Evolutionary conservation across 169 alveolate species (phyloP), one percentile per base, ranked within the genome.

Genomic region (Babesia ovata): DNA sequence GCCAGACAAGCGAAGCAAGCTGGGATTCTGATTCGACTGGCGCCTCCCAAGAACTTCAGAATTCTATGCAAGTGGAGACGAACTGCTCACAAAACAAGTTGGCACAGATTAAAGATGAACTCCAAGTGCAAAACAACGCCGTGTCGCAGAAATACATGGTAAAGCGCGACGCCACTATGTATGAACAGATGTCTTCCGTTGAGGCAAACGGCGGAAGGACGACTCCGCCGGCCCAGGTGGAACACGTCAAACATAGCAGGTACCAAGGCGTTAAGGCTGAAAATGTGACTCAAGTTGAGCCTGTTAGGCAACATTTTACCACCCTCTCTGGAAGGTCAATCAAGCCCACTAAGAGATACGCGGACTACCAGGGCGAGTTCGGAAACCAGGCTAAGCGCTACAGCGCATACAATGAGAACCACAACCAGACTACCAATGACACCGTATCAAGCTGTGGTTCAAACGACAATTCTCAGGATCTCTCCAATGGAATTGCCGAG

Each of bases 281-380:
- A 1, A 24, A 14, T 22, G 56, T 26, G n/a, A 11, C 29, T 8
- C 33, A 12, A n/a, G 58, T 29, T 21, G 58, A 26, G 7, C 56
- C 29, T n/a, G 13, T 22, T 2, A 67, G 36, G 22, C 76, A 33
- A 11, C 42, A 17, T 8, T 16, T 26, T 8, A 67, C 65, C 19
- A 4, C 76, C 3, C 39, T 48, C 10, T 67, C 76, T n/a, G 76
- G 76, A 16, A 48, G 76, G 16, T 67, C 76, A 9, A 52, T 67
- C 54, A 67, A 67, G 54, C 66, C 65, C 9, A 36, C 44, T 56
- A 67, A 42, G 58, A 63, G 76, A 19, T 67, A 28, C 54, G 65
- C 28, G 16, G 66, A 67, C 57, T 67, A 52, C 49, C 76, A 28
- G 28, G 76, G 29, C 17, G 76, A 67, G 11, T n/a, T 0, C 45